phyloP scores from a whole-genome alignment of 106 monocot species.

The Iris macrosiphon region DNA sequence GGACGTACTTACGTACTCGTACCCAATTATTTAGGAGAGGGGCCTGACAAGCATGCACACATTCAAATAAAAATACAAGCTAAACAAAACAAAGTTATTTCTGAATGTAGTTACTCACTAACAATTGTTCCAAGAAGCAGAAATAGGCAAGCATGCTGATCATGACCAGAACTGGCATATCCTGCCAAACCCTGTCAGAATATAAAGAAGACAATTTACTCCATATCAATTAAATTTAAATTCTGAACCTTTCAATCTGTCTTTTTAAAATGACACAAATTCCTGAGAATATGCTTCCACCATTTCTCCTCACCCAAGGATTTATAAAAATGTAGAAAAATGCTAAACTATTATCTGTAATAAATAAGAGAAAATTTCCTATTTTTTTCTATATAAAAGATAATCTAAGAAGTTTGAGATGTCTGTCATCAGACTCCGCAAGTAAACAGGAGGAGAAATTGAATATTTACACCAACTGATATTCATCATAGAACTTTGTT shows the following conservation, averaged over 20 bases:
- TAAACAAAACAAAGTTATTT: too few relatives aligned
- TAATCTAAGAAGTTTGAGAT: not conserved
- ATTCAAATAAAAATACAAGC: not conserved
- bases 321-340: too few relatives aligned
- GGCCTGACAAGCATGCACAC: not conserved
- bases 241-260: not conserved
- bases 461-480: too few relatives aligned
- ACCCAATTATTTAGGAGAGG: not conserved
- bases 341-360: too few relatives aligned
- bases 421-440: not conserved
- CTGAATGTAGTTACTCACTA: conserved; percentile 37
- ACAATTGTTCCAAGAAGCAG: conserved; percentile 98
- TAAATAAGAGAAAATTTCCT: too few relatives aligned
- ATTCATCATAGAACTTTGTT: not conserved
- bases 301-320: too few relatives aligned
- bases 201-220: not conserved
- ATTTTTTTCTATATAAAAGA: too few relatives aligned
- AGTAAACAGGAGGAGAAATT: not conserved
- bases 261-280: too few relatives aligned
- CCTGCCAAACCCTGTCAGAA: conserved; percentile 78
- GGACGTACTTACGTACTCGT: too few relatives aligned
- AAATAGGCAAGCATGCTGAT: conserved; percentile 99
- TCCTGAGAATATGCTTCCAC: too few relatives aligned
- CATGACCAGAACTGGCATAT: conserved; percentile 87
- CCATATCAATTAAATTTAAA: not conserved